Conservation (phyloP, 2,329 filamentous ascomycete species). For the Samsoniella hepiali region DNA sequence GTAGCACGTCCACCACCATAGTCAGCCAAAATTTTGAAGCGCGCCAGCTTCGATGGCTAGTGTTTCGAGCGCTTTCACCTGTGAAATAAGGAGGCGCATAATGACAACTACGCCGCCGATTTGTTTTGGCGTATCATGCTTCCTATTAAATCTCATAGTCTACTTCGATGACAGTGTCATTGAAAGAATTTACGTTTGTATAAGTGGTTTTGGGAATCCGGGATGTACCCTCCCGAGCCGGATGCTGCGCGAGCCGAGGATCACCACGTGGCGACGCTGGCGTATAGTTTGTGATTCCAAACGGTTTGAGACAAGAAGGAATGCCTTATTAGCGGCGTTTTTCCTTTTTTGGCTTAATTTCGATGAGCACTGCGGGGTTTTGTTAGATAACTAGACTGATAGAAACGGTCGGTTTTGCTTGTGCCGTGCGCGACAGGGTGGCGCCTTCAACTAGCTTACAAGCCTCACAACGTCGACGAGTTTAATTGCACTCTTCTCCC, state of each 20-base stretch:
- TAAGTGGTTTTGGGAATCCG: background rate
- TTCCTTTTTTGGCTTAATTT: too few species aligned
- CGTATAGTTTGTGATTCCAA: background rate
- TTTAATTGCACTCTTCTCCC: too few species aligned
- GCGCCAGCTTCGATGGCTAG: background rate
- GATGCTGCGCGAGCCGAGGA: background rate
- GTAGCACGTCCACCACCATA: conserved; percentile 19
- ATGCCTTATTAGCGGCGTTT: too few species aligned
- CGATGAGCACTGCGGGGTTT: too few species aligned
- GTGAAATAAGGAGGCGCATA: background rate
- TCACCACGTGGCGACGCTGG: background rate
- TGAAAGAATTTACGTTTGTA: background rate
- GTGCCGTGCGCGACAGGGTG: too few species aligned
- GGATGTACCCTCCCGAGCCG: background rate
- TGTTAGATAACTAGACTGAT: too few species aligned
- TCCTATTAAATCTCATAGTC: background rate
- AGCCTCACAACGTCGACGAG: too few species aligned
- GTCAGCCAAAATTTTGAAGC: background rate
- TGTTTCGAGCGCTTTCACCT: background rate
- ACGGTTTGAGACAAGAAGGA: background rate
- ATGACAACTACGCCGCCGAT: too few species aligned
- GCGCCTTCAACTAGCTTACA: too few species aligned
- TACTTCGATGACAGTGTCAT: background rate
- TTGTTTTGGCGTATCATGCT: background rate
- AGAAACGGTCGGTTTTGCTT: too few species aligned